Evolutionary conservation across 306 rosid genomes (phyloP).

Genomic region (Notholithocarpus densiflorus): DNA sequence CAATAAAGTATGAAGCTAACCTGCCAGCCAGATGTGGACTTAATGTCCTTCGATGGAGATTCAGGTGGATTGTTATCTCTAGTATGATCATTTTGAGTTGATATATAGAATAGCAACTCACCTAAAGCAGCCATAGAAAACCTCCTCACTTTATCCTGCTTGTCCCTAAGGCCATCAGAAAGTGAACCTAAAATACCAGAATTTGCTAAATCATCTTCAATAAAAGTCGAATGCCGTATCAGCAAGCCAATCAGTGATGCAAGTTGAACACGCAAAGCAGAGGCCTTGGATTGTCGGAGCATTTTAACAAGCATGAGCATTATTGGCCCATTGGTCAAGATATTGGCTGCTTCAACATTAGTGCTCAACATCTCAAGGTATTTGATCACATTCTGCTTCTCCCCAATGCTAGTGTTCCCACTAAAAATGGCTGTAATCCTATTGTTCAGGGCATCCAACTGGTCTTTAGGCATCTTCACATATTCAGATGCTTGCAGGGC

Average conservation of each 20-base stretch:
- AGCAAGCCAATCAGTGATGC: slow-evolving; percentile 85
- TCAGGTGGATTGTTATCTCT: slow-evolving; percentile 64
- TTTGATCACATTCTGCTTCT: slow-evolving; percentile 86
- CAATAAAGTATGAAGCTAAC: slow-evolving; percentile 46
- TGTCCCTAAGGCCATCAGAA: slow-evolving; percentile 91
- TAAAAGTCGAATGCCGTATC: slow-evolving; percentile 86
- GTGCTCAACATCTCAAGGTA: slow-evolving; percentile 89
- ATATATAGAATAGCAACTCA: slow-evolving; percentile 84
- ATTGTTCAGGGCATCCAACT: slow-evolving; percentile 55
- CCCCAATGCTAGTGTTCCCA: slow-evolving; percentile 73
- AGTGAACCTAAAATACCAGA: slow-evolving; percentile 85
- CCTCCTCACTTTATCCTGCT: slow-evolving; percentile 91
- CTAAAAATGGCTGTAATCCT: slow-evolving; percentile 61
- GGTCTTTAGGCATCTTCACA: slow-evolving; percentile 77
- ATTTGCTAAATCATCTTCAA: slow-evolving; percentile 80
- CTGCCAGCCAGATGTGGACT: slow-evolving; percentile 76
- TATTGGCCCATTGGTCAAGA: slow-evolving; percentile 95
- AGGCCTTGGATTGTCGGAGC: slow-evolving; percentile 81
- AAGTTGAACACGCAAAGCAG: slow-evolving; percentile 88
- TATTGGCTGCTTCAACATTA: slow-evolving; percentile 87
- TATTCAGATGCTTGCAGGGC: slow-evolving; percentile 75
- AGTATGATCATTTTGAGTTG: slow-evolving; percentile 75
- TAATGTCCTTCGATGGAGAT: slow-evolving; percentile 75
- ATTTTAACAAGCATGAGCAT: slow-evolving; percentile 88
- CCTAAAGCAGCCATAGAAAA: slow-evolving; percentile 99